phyloP scores from a whole-genome alignment of 257 asterid species.

The Petunia axillaris region DNA sequence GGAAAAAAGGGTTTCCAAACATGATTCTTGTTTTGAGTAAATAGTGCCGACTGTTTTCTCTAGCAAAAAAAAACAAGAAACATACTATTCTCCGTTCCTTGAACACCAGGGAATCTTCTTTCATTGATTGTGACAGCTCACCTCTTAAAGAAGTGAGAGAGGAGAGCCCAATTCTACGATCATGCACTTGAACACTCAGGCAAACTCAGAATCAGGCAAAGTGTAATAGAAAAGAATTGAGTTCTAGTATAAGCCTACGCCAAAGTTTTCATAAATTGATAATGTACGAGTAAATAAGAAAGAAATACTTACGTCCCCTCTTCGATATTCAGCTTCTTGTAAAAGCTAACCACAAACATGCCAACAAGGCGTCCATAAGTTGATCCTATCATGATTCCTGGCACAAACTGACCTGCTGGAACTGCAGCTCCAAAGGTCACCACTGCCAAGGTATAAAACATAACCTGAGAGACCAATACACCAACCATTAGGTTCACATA shows the following conservation, averaged over 20 bases:
- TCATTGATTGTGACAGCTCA: not conserved
- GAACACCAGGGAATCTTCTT: not conserved
- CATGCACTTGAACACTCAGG: not conserved
- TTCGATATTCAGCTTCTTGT: conserved; percentile 77
- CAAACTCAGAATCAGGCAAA: not conserved
- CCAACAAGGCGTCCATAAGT: conserved; percentile 99
- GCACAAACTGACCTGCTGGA: conserved; percentile 99
- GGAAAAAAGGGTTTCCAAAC: not conserved
- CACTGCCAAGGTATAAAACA: conserved; percentile 96
- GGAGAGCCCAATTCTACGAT: not conserved
- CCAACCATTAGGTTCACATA: not conserved
- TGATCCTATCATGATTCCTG: conserved; percentile 98
- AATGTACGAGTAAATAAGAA: conserved; percentile 15
- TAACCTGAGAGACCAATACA: conserved; percentile 56
- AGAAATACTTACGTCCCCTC: conserved; percentile 90
- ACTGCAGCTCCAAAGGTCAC: conserved; percentile 95
- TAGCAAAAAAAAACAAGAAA: not conserved
- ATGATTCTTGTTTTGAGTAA: not conserved
- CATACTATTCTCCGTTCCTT: not conserved
- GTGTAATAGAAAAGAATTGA: not conserved
- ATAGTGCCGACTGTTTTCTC: not conserved
- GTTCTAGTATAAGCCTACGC: not conserved
- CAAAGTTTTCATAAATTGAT: not conserved
- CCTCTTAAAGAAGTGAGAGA: not conserved
- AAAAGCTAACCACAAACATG: conserved; percentile 93